These are phyloP conservation scores for Funneliformis mosseae DNA, from an alignment of 192 early-diverging fungal species.

Conservation along the genomic window DNA sequence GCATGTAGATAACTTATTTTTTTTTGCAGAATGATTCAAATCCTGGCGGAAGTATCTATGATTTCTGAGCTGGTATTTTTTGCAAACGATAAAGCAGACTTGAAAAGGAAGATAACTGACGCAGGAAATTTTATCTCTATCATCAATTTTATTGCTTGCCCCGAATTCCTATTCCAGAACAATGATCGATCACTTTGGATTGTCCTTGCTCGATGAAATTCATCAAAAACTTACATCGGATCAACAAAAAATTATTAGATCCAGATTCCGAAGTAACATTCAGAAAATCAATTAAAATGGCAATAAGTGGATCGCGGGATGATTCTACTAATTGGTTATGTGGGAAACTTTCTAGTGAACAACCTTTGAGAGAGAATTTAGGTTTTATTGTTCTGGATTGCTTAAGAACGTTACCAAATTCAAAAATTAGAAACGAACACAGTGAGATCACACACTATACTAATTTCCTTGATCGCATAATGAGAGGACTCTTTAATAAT, in stretches of 20 bases:
- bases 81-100: neutral
- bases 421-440: slow-evolving; percentile 27
- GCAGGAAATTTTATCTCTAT: no score
- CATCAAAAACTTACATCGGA: no score
- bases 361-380: slow-evolving; percentile 23
- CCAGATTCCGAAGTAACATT: slow-evolving; percentile 17
- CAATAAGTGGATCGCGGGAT: neutral
- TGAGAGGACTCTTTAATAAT: slow-evolving; percentile 21
- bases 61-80: neutral
- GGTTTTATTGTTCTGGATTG: slow-evolving; percentile 12
- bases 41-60: neutral
- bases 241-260: no score
- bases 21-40: neutral
- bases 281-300: slow-evolving; percentile 6
- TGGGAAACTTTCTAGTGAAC: neutral
- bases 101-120: neutral
- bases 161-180: no score
- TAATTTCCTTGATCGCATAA: slow-evolving; percentile 20
- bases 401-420: slow-evolving; percentile 4
- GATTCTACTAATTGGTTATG: slow-evolving; percentile 5
- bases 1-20: neutral
- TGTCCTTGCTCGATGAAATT: no score
- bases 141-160: no score
- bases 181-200: no score
- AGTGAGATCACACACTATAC: slow-evolving; percentile 24